Evolutionary conservation across 2,329 filamentous ascomycete genomes (phyloP).

Genomic region (Didymella pinodella): DNA sequence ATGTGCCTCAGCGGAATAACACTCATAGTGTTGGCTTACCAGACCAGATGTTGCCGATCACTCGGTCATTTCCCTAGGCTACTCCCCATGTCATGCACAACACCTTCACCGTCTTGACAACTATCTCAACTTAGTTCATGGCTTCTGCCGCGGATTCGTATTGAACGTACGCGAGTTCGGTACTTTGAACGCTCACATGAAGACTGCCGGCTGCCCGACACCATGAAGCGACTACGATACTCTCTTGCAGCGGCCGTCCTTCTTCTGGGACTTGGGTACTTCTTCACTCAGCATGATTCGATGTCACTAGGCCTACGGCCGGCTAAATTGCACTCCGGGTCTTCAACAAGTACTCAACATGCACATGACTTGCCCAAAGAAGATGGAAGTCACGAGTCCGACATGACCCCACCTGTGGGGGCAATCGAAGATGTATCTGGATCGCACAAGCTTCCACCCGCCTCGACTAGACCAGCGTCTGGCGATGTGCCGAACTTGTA

Average conservation of each 20-base stretch:
- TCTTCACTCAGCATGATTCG: constrained; percentile 9
- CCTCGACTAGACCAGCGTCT: background rate
- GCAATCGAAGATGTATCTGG: background rate
- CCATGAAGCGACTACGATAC: constrained; percentile 18
- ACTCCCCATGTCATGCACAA: background rate
- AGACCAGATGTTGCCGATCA: constrained; percentile 14
- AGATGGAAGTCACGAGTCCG: background rate
- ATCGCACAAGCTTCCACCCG: constrained; percentile 1
- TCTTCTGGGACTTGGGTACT: constrained; percentile 15
- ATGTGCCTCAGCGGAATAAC: background rate
- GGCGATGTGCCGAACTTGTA: constrained; percentile 1
- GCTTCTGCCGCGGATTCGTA: background rate
- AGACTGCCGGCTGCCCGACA: background rate
- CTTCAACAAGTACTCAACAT: constrained; percentile 2
- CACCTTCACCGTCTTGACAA: background rate
- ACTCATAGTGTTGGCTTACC: background rate
- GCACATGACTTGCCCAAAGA: constrained; percentile 2
- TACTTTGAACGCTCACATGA: constrained; percentile 3
- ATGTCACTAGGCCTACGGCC: constrained; percentile 2
- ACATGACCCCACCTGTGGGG: background rate
- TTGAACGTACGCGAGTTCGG: constrained; percentile 4
- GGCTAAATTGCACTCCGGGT: background rate
- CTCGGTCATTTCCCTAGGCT: constrained; percentile 3
- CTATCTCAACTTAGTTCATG: background rate
- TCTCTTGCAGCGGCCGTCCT: constrained; percentile 7